Evolutionary conservation across 1,284 basidiomycete species (phyloP).

Genomic region (Rhodotorula sp.): DNA sequence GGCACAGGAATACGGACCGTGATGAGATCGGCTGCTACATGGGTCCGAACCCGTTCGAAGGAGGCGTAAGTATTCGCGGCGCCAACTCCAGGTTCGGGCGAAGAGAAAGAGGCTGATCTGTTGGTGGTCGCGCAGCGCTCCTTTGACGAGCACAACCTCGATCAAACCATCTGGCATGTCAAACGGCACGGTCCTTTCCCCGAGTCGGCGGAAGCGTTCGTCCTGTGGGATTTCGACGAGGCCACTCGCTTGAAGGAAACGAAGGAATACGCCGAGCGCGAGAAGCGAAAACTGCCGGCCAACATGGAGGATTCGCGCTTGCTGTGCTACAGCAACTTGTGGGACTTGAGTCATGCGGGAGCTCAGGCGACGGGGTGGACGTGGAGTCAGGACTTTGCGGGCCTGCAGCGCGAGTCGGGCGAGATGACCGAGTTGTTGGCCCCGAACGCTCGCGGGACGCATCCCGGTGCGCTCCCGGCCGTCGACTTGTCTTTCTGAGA

Average conservation of each 20-base stretch:
- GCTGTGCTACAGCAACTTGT: slow-evolving; percentile 34
- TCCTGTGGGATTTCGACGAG: slow-evolving; percentile 27
- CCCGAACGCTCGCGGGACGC: slow-evolving; percentile 9
- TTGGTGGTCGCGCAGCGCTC: slow-evolving; percentile 5
- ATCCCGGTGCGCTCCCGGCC: too few relatives aligned
- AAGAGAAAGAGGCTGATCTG: neutral
- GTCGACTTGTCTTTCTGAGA: too few relatives aligned
- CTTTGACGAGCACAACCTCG: slow-evolving; percentile 35
- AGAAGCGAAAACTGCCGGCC: slow-evolving; percentile 16
- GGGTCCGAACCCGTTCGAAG: slow-evolving; percentile 29
- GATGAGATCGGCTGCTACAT: slow-evolving; percentile 33
- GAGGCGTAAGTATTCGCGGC: slow-evolving; percentile 11
- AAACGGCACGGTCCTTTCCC: neutral
- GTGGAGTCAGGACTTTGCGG: slow-evolving; percentile 19
- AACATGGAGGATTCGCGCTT: slow-evolving; percentile 28
- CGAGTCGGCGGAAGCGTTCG: slow-evolving; percentile 19
- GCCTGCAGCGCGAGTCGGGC: slow-evolving; percentile 12
- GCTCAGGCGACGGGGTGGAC: slow-evolving; percentile 4
- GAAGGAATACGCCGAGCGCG: slow-evolving; percentile 10
- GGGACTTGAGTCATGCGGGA: slow-evolving; percentile 28
- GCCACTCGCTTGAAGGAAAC: slow-evolving; percentile 9
- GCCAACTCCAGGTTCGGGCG: neutral
- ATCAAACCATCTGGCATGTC: slow-evolving; percentile 20
- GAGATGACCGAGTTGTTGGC: slow-evolving; percentile 18
- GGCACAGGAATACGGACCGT: slow-evolving; percentile 13